These are phyloP conservation scores for Pontederia crassipes DNA, from an alignment of 176 grass and related monocot species.

Conservation along the genomic window DNA sequence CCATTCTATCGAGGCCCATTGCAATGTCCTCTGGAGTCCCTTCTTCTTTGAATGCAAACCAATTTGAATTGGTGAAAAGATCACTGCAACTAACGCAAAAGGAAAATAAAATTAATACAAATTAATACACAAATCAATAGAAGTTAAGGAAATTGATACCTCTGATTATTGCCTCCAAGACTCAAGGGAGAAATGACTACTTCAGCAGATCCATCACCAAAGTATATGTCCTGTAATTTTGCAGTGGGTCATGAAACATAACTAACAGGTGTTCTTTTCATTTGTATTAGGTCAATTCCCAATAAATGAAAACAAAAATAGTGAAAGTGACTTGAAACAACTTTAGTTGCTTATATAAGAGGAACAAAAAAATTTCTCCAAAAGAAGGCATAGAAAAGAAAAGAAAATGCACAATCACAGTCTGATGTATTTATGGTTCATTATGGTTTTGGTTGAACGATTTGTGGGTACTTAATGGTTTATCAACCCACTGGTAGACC, in stretches of 20 bases:
- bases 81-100: not conserved
- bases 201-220: slow-evolving; percentile 14
- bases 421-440: too few relatives aligned
- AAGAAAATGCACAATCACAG: too few relatives aligned
- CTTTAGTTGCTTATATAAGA: too few relatives aligned
- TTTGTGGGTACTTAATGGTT: too few relatives aligned
- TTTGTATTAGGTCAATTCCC: too few relatives aligned
- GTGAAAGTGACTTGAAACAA: too few relatives aligned
- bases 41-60: slow-evolving; percentile 26
- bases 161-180: slow-evolving; percentile 19
- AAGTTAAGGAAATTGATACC: not conserved
- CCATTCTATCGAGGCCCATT: slow-evolving; percentile 7
- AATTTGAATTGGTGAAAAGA: slow-evolving; percentile 28
- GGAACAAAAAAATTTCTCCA: too few relatives aligned
- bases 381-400: too few relatives aligned
- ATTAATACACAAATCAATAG: not conserved
- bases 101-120: not conserved
- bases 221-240: slow-evolving; percentile 20
- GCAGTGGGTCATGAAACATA: not conserved
- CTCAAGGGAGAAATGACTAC: slow-evolving; percentile 24
- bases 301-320: too few relatives aligned
- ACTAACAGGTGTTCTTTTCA: too few relatives aligned
- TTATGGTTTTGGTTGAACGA: too few relatives aligned
- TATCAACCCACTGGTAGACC: too few relatives aligned
- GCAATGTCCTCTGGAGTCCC: not conserved